Base-by-base conservation (phyloP, 768 basidiomycete genomes). In the Kwoniella mangroviensis region DNA sequence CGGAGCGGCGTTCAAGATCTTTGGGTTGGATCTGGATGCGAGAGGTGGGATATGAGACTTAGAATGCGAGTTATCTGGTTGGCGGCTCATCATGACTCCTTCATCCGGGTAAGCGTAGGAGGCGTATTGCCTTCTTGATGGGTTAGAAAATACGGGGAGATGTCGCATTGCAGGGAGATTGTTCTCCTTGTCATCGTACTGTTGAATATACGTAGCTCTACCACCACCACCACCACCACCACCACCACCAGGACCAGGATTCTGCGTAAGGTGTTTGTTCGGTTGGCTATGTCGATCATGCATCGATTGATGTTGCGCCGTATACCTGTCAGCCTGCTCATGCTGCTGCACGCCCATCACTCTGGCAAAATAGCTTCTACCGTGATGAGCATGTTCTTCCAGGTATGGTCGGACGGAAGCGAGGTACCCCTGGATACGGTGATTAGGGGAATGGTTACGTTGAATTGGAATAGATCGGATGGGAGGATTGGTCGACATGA, bases 401-500 rank as follows among this genome's bases (percentile, higher is more conserved):
- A 34, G 45, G 21, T 68, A 43, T 9, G 63, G 69, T 12, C 41
- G 63, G 28, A 75, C 19, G 9, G 76, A 75, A 12, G 54, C n/a
- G 11, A 73, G 61, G 61, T 61, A 75, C 2, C 71, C 43, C 22
- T 64, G 58, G 52, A 74, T 65, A 26, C 65, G 73, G 3, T 56
- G 49, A 9, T 54, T 17, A 10, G 71, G 63, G 15, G 72, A 41
- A 13, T 55, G 11, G 34, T 54, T 26, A 6, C 26, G 26, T 24
- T 73, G 71, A 11, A 43, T 55, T 6, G 74, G 68, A 34, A 75
- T 52, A 4, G 70, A 53, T 28, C 58, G 43, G 41, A 78, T 75
- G 9, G 65, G 72, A 4, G 77, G 74, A 41, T 78, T 78, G 40
- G 67, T 22, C 22, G 69, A 63, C 63, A 69, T 69, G 12, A 11